A percentile compares a stretch with the other conserved stretches of the same genome.
Conservation (phyloP, 108 stramenopile genomes). For the Asterionellopsis glacialis region DNA sequence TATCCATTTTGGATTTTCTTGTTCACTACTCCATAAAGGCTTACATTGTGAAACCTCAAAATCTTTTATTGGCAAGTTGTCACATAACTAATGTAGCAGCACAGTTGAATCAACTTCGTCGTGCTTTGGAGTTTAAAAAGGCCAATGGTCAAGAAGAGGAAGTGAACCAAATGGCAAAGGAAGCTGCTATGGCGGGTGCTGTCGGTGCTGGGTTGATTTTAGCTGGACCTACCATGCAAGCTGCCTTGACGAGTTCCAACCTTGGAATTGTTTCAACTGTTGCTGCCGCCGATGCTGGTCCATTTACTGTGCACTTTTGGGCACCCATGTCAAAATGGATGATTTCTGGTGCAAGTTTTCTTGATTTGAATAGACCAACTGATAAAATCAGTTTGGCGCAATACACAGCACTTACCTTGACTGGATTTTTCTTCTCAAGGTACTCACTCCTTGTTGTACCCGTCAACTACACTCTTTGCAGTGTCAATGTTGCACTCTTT, state of each 20-base stretch:
- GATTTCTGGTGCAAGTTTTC: conserved; percentile 76
- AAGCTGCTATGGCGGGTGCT: conserved; percentile 63
- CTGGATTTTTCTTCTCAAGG: conserved; percentile 83
- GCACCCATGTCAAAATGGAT: conserved; percentile 90
- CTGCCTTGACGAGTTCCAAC: conserved; percentile 40
- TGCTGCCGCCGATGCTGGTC: conserved; percentile 76
- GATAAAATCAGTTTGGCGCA: conserved; percentile 83
- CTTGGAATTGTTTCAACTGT: conserved; percentile 54
- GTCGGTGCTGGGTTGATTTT: conserved; percentile 49
- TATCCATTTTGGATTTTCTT: too few relatives aligned
- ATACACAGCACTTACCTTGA: conserved; percentile 76
- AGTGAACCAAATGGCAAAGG: conserved; percentile 53
- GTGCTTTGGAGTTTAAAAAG: conserved; percentile 72
- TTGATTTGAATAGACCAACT: conserved; percentile 80
- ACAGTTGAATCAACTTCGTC: conserved; percentile 75
- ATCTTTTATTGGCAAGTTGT: conserved; percentile 58
- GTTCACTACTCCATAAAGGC: conserved; percentile 31
- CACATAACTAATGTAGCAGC: conserved; percentile 80
- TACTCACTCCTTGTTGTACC: conserved; percentile 78
- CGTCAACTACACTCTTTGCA: conserved; percentile 77
- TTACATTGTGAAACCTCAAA: conserved; percentile 73
- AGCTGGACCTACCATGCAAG: conserved; percentile 53
- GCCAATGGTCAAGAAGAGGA: conserved; percentile 56
- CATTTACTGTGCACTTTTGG: conserved; percentile 57
- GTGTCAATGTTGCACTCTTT: conserved; percentile 81